Base-by-base conservation (phyloP, 2,329 filamentous ascomycete species). In the Chrysoporthe deuterocubensis region DNA sequence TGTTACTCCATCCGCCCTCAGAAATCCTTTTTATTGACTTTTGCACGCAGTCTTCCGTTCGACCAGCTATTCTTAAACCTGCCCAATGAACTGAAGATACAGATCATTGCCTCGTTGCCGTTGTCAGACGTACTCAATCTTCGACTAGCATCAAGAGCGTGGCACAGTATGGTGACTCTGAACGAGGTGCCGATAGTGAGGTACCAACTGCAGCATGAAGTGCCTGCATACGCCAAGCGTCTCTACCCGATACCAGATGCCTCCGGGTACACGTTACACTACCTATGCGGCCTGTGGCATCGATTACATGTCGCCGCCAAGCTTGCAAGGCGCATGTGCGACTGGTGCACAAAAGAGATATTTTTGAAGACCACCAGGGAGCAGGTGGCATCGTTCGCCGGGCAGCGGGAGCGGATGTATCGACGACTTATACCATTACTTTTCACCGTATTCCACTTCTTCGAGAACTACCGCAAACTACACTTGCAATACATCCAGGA, bases 401-500 rank as follows among this genome's bases (percentile, higher is more conserved):
- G 86, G 0, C 87, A 90, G 73, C 81, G 83, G 70, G 85, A 88
- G 75, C 83, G 88, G 16, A 90, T 90, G 88, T 85, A 87, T 60
- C 85, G 87, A 69, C 83, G 88, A 62, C 78, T 90, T 9, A 88
- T 89, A 66, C 88, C 88, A 1, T 75, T 90, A 8, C 80, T 90
- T 18, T 90, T 90, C 71, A 89, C 87, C 14, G 81, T 89, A 34
- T 90, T 90, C 71, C 88, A 90, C 75, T 90, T 90, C 73, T 90
- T 90, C 74, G 88, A 90, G 74, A 88, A 82, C 0, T 90, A 89
- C 73, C 85, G 88, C 67, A 83, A 81, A 50, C 78, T 89, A 2
- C 87, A 90, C 71, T 75, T 89, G 8, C 78, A 87, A 71, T 86
- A 87, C 69, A 81, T 90, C 34, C 78, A 80, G 61, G 80, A 85